phyloP scores from a whole-genome alignment of 306 rosid species.

The Begonia masoniana region DNA sequence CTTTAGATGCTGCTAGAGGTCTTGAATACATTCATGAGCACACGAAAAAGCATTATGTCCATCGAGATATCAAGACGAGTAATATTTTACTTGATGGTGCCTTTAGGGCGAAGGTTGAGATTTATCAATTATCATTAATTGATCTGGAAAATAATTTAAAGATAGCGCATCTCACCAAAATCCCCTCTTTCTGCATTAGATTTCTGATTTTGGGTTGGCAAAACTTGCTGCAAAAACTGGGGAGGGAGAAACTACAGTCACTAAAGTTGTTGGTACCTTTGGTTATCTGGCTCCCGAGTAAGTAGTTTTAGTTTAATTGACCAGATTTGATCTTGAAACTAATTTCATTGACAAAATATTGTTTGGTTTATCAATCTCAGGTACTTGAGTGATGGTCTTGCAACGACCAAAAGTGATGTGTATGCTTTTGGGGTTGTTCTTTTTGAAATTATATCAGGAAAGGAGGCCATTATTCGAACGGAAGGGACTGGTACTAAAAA shows the following conservation, averaged over 20 bases:
- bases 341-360: not conserved
- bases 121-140: slow-evolving; percentile 3
- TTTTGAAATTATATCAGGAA: slow-evolving; percentile 81
- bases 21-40: slow-evolving; percentile 98
- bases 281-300: slow-evolving; percentile 99
- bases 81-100: slow-evolving; percentile 84
- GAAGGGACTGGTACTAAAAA: slow-evolving; percentile 55
- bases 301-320: slow-evolving; percentile 13
- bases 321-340: not conserved
- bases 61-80: slow-evolving; percentile 96
- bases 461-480: slow-evolving; percentile 70
- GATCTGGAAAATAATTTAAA: slow-evolving; percentile 5
- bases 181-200: slow-evolving; percentile 25
- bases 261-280: slow-evolving; percentile 95
- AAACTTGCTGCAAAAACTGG: slow-evolving; percentile 65
- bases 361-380: slow-evolving; percentile 18
- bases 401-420: slow-evolving; percentile 81
- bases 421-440: slow-evolving; percentile 94
- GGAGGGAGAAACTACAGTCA: slow-evolving; percentile 69
- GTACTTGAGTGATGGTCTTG: slow-evolving; percentile 89
- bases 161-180: slow-evolving; percentile 9
- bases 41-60: slow-evolving; percentile 87
- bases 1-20: slow-evolving; percentile 89
- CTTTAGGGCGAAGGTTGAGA: slow-evolving; percentile 74
- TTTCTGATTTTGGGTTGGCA: slow-evolving; percentile 97